Percentiles rank a stretch among this genome's conserved stretches.
These are phyloP conservation scores for Fusarium equiseti DNA, from an alignment of 2,329 filamentous ascomycete species.

Conservation along the genomic window DNA sequence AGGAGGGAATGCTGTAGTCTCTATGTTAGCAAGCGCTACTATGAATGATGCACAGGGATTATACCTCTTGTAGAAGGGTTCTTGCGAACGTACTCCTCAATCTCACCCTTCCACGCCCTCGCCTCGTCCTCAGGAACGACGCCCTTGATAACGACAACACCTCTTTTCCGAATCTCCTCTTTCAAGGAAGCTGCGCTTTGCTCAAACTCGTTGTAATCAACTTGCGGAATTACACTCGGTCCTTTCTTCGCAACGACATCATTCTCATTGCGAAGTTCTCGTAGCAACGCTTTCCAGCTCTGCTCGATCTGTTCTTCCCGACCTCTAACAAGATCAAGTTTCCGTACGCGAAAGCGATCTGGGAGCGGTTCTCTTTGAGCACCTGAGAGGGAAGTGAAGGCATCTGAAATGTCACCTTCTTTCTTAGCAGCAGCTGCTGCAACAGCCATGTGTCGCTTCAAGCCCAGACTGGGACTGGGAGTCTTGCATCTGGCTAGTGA, in stretches of 20 bases:
- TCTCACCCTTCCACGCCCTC: constrained; percentile 71
- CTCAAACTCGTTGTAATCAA: constrained; percentile 62
- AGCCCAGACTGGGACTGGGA: neutral
- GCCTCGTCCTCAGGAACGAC: constrained; percentile 74
- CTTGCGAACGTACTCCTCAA: constrained; percentile 72
- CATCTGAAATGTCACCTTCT: constrained; percentile 72
- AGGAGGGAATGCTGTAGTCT: constrained; percentile 70
- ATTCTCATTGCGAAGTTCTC: constrained; percentile 60
- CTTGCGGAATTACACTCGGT: constrained; percentile 63
- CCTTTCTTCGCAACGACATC: constrained; percentile 59
- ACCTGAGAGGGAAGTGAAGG: constrained; percentile 71
- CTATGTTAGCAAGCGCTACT: neutral
- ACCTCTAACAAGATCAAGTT: constrained; percentile 63
- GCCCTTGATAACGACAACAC: constrained; percentile 72
- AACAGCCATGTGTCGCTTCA: constrained; percentile 37
- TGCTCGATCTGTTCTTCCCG: constrained; percentile 60
- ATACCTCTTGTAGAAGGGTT: constrained; percentile 71
- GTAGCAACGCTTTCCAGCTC: constrained; percentile 64
- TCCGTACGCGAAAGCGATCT: constrained; percentile 67
- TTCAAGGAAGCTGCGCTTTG: constrained; percentile 52
- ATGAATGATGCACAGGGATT: fast-evolving
- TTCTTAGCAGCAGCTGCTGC: constrained; percentile 55
- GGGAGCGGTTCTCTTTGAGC: constrained; percentile 61
- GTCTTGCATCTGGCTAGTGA: constrained; percentile 27
- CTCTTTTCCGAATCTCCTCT: constrained; percentile 69